Evolutionary conservation across 345 rosid genomes (phyloP).

Genomic region (Aurinia saxatilis): DNA sequence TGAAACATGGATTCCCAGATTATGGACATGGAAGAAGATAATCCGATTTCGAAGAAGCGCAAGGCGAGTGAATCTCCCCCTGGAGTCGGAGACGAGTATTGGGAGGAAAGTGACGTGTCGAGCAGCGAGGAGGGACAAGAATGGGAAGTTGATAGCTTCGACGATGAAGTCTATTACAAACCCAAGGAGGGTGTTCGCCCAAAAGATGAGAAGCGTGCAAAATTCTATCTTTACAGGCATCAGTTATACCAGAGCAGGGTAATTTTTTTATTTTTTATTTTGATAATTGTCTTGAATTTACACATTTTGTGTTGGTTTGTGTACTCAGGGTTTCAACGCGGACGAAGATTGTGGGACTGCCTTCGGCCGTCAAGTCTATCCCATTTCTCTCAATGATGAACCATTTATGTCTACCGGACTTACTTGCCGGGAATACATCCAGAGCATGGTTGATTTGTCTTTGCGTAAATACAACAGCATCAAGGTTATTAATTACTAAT

Average conservation of each 20-base stretch:
- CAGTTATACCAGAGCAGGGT: background rate
- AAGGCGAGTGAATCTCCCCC: too few relatives aligned
- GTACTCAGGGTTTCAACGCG: background rate
- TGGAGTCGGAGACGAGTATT: background rate
- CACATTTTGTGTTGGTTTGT: too few relatives aligned
- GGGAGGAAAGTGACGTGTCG: background rate
- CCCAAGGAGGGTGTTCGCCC: background rate
- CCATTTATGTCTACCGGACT: background rate
- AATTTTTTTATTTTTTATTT: too few relatives aligned
- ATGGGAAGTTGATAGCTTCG: constrained; percentile 19
- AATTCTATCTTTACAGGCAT: background rate
- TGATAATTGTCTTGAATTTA: too few relatives aligned
- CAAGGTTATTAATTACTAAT: background rate
- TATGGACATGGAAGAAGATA: too few relatives aligned
- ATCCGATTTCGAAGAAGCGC: too few relatives aligned
- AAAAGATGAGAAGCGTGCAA: background rate
- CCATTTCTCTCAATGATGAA: background rate
- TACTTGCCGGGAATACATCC: background rate
- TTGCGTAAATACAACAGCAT: background rate
- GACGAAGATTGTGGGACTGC: background rate
- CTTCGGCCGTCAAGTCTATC: background rate
- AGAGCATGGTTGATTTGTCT: background rate
- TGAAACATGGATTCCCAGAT: too few relatives aligned
- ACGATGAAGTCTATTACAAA: background rate
- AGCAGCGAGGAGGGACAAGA: constrained; percentile 11